phyloP scores from a whole-genome alignment of 768 basidiomycete species.

The Termitomyces sp. region DNA sequence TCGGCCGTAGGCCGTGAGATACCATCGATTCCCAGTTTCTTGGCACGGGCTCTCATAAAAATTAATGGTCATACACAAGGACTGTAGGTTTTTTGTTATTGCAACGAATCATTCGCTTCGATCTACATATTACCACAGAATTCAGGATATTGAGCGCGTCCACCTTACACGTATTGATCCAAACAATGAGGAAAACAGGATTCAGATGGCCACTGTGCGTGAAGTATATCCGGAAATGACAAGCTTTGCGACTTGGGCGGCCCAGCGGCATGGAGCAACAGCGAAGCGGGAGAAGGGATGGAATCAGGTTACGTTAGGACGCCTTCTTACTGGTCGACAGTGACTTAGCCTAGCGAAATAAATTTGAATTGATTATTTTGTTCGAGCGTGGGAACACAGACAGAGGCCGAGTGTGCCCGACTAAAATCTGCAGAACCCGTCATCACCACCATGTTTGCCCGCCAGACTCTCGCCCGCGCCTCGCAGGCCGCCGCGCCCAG shows the following conservation, averaged over 20 bases:
- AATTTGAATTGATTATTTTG: background rate
- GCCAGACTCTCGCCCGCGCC: conserved; percentile 37
- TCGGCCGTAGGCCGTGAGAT: conserved; percentile 20
- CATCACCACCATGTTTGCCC: conserved; percentile 36
- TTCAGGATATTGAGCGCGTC: conserved; percentile 21
- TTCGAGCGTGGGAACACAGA: background rate
- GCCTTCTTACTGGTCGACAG: conserved; percentile 17
- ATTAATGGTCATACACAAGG: conserved; percentile 23
- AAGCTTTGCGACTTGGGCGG: conserved; percentile 23
- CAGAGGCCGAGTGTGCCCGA: conserved; percentile 35
- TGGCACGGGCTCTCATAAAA: conserved; percentile 19
- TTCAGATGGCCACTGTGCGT: conserved; percentile 14
- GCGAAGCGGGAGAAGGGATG: conserved; percentile 12
- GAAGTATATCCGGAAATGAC: conserved; percentile 22
- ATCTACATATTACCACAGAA: conserved; percentile 8
- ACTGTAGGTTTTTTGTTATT: conserved; percentile 18
- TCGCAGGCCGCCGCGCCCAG: conserved; percentile 37
- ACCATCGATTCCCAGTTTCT: conserved; percentile 21
- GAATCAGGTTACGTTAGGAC: conserved; percentile 21
- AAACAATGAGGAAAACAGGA: conserved; percentile 15
- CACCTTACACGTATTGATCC: conserved; percentile 13
- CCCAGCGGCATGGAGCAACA: background rate
- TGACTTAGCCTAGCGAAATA: background rate
- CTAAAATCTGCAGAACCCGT: conserved; percentile 11
- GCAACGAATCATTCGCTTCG: conserved; percentile 1